phyloP scores from a whole-genome alignment of 2,329 filamentous ascomycete genomes.

The Ilyonectria destructans region DNA sequence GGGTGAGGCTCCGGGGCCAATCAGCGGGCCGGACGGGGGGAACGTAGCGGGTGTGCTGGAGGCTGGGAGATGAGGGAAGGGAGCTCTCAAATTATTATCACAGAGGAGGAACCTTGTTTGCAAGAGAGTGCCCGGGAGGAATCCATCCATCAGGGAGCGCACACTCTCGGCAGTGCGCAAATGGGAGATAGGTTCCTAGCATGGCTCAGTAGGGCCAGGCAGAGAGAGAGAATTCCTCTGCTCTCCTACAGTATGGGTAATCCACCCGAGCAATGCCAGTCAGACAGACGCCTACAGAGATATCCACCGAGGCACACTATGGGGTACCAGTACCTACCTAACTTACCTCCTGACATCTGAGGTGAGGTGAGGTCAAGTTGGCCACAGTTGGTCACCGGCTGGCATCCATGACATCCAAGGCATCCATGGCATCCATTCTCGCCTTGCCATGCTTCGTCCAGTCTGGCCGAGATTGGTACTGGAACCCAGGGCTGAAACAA shows the following conservation, averaged over 20 bases:
- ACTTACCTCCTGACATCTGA: neutral
- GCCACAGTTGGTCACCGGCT: constrained; percentile 14
- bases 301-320: neutral
- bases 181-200: constrained; percentile 4
- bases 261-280: constrained; percentile 1
- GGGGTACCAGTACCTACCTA: neutral
- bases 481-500: constrained; percentile 30
- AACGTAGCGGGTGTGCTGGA: constrained; percentile 34
- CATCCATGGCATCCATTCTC: neutral
- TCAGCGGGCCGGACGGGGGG: constrained; percentile 45
- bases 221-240: constrained; percentile 18
- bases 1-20: constrained; percentile 34
- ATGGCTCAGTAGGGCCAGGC: constrained; percentile 7
- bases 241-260: neutral
- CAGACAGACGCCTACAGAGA: neutral
- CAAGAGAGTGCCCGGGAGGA: constrained; percentile 14
- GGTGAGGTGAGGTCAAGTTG: constrained; percentile 6
- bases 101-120: constrained; percentile 29
- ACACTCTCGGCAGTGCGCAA: constrained; percentile 19
- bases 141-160: constrained; percentile 23
- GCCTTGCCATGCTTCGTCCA: constrained; percentile 9
- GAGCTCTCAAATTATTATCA: constrained; percentile 33
- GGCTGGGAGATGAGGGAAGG: constrained; percentile 47
- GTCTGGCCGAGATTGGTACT: constrained; percentile 22
- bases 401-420: constrained; percentile 10